Base-by-base conservation (phyloP, 1,284 basidiomycete species). In the Athelia psychrophila region DNA sequence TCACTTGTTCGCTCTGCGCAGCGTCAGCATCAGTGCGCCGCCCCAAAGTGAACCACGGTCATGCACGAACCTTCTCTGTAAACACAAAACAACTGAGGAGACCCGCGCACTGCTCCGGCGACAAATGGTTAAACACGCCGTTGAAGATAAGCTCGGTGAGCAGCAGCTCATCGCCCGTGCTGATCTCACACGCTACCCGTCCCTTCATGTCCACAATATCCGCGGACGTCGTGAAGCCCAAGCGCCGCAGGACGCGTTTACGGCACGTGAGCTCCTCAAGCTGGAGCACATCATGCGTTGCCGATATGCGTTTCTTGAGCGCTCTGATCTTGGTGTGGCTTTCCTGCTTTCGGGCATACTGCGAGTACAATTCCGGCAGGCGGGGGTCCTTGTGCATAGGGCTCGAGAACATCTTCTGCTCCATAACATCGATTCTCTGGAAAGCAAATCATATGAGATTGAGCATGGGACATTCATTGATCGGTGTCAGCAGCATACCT, bases 201-300 rank as follows among this genome's bases (percentile, higher is more conserved):
- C 97, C 97, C 72, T 99, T 99, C 80, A 96, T 88, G 66, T 98
- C 95, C 13, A 98, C 94, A 50, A 99, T 96, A 66, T 98, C 97
- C 2, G 89, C 83, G 2, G 84, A 69, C 3, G 82, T 89, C 0
- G 94, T 95, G 73, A 99, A 99, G 0, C 91, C 95, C 3, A 99
- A 73, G 32, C 96, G 83, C 30, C 97, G 82, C 15, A 99, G 79
- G 0, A 98, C 95, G 20, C 96, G 90, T 71, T 99, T 99, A 49
- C 97, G 82, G 60, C 87, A 88, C 71, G 97, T 98, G 64, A 99
- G 86, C 69, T 99, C 97, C 69, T 99, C 97, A 49, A 99, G 83
- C 67, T 99, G 96, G 49, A 99, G 74, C 4, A 99, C 84, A 56
- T 96, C 95, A 54, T 96, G 89, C 0, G 96, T 97, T 0, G 88